phyloP scores from a whole-genome alignment of 2,329 filamentous ascomycete genomes.

The Basipetospora chlamydospora region DNA sequence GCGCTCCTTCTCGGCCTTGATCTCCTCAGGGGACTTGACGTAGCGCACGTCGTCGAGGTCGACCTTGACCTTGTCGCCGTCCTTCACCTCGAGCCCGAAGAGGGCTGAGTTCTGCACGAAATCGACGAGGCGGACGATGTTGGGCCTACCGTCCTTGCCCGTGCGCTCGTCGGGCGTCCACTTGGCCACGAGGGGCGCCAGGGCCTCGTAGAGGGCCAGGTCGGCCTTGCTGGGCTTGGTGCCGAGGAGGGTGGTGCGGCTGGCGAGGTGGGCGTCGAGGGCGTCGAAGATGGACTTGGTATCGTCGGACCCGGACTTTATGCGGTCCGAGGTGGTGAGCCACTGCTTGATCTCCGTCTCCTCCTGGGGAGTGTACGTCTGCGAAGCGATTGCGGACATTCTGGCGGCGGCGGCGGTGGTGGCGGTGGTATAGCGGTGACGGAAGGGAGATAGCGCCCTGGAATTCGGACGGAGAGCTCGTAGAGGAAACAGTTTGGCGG shows the following conservation, averaged over 20 bases:
- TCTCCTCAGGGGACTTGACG: conserved; percentile 76
- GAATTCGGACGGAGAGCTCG: conserved; percentile 20
- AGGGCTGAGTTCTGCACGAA: conserved; percentile 86
- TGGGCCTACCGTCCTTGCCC: conserved; percentile 74
- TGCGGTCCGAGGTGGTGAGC: conserved; percentile 62
- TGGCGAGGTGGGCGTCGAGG: conserved; percentile 76
- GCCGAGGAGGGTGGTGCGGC: conserved; percentile 78
- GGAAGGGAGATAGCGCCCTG: conserved; percentile 20
- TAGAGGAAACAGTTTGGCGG: conserved; percentile 30
- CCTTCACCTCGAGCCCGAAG: conserved; percentile 53
- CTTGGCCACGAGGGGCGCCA: conserved; percentile 60
- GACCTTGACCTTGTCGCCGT: conserved; percentile 62
- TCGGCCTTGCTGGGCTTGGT: conserved; percentile 82
- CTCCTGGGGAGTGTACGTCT: conserved; percentile 63
- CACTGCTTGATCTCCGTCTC: conserved; percentile 81
- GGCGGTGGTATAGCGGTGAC: conserved; percentile 10
- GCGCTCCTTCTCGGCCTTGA: conserved; percentile 90
- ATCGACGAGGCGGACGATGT: conserved; percentile 83
- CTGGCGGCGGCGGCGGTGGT: too few relatives aligned
- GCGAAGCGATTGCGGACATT: conserved; percentile 52
- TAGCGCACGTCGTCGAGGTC: conserved; percentile 70
- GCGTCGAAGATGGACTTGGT: conserved; percentile 57
- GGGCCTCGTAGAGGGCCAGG: conserved; percentile 64
- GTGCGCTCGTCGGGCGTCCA: conserved; percentile 83
- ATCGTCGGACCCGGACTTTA: conserved; percentile 35